Evolutionary conservation across 768 basidiomycete species (phyloP).

Genomic region (Termitomyces heimii): DNA sequence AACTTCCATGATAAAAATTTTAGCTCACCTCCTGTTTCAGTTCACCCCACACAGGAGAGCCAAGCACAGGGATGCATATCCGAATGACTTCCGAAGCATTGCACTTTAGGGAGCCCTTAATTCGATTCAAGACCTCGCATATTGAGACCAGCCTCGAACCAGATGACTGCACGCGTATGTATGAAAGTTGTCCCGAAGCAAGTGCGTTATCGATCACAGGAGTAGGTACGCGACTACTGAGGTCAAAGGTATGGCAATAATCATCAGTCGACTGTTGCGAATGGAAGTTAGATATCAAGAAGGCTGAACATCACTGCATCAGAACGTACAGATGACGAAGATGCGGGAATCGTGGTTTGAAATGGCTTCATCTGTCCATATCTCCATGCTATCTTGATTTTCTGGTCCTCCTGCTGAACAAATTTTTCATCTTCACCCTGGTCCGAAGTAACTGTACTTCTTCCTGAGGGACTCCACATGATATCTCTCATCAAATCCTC

Average conservation of each 20-base stretch:
- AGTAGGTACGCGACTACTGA: conserved; percentile 56
- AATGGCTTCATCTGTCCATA: conserved; percentile 93
- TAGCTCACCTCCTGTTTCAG: conserved; percentile 43
- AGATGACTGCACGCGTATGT: conserved; percentile 7
- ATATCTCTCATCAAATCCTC: conserved; percentile 57
- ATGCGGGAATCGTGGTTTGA: conserved; percentile 67
- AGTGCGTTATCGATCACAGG: conserved; percentile 40
- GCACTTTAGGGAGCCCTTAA: conserved; percentile 23
- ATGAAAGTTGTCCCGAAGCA: conserved; percentile 30
- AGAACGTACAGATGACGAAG: conserved; percentile 38
- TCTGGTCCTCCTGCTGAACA: conserved; percentile 38
- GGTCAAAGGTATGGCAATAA: conserved; percentile 69
- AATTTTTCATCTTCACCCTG: conserved; percentile 22
- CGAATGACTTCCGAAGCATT: conserved; percentile 33
- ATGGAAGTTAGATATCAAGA: neutral
- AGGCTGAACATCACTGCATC: conserved; percentile 10
- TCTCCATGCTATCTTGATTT: conserved; percentile 96
- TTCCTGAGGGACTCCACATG: conserved; percentile 70
- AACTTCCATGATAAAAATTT: neutral
- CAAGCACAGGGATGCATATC: conserved; percentile 58
- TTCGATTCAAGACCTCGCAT: conserved; percentile 17
- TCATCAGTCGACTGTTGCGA: conserved; percentile 43
- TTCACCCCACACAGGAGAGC: conserved; percentile 69
- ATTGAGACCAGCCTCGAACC: conserved; percentile 8
- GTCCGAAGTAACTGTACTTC: neutral